Evolutionary conservation across 2,329 filamentous ascomycete genomes (phyloP).

Genomic region (Exophiala phaeomuriformis): DNA sequence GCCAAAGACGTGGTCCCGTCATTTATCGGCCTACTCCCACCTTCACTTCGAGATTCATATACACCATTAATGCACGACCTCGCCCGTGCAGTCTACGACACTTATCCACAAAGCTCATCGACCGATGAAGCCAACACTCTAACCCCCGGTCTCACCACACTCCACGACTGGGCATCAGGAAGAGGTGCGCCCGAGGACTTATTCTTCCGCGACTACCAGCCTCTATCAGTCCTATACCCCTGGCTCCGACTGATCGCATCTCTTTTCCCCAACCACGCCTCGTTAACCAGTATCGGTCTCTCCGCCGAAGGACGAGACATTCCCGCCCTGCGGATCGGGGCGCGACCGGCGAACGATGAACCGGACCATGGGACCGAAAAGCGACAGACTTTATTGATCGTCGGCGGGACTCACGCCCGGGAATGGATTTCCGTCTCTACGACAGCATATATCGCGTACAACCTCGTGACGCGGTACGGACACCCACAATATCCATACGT

Average conservation of each 20-base stretch:
- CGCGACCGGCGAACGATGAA: conserved; percentile 31
- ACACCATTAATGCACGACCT: conserved; percentile 73
- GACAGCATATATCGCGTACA: conserved; percentile 85
- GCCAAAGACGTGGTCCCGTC: conserved; percentile 65
- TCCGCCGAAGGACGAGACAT: conserved; percentile 85
- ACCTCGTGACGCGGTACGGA: conserved; percentile 73
- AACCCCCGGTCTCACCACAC: conserved; percentile 19
- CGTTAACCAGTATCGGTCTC: conserved; percentile 68
- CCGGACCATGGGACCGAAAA: conserved; percentile 37
- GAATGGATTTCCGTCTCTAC: conserved; percentile 96
- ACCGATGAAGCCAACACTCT: conserved; percentile 25
- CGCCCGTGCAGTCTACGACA: conserved; percentile 66
- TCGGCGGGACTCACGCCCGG: conserved; percentile 81
- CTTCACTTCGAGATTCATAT: conserved; percentile 63
- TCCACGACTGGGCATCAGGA: conserved; percentile 36
- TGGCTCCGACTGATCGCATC: conserved; percentile 89
- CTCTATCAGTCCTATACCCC: conserved; percentile 70
- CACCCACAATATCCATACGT: conserved; percentile 55
- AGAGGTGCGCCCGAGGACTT: conserved; percentile 46
- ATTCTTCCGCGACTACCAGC: conserved; percentile 91
- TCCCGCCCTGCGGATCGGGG: conserved; percentile 68
- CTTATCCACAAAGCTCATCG: conserved; percentile 49
- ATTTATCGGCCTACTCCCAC: conserved; percentile 69
- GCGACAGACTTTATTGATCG: conserved; percentile 71
- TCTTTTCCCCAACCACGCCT: conserved; percentile 77